A percentile compares a stretch with the other conserved stretches of the same genome.
Conservation (phyloP, 75 land plant species). For the Sequoia sempervirens region DNA sequence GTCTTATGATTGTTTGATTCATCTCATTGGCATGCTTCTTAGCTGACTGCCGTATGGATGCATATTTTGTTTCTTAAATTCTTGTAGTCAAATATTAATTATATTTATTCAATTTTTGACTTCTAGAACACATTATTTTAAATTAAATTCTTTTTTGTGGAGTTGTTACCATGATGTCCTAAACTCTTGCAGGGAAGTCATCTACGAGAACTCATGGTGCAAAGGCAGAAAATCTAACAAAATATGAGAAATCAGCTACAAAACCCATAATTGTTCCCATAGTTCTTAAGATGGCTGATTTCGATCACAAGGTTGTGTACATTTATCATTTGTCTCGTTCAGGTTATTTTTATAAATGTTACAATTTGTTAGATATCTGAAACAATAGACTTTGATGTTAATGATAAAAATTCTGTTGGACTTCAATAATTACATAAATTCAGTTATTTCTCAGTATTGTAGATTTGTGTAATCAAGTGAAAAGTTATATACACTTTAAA, state of each 20-base stretch:
- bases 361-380: not conserved
- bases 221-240: conserved; percentile 11
- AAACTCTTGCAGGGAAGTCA: conserved; percentile 22
- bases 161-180: not conserved
- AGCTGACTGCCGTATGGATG: not conserved
- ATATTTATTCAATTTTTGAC: not conserved
- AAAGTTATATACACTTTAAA: not conserved
- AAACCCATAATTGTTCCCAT: conserved; percentile 83
- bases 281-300: conserved; percentile 88
- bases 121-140: not conserved
- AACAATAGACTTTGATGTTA: not conserved
- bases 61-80: not conserved
- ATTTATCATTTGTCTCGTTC: not conserved
- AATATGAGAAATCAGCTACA: conserved; percentile 35
- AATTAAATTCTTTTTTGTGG: not conserved
- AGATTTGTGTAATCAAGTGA: not conserved
- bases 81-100: not conserved
- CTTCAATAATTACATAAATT: not conserved
- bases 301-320: conserved; percentile 82
- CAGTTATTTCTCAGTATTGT: not conserved
- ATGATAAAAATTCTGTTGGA: not conserved
- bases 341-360: not conserved
- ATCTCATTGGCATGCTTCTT: not conserved
- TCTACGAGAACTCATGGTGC: conserved; percentile 14
- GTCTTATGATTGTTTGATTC: not conserved